phyloP scores from a whole-genome alignment of 1,284 basidiomycete genomes.

The Butyriboletus regius region DNA sequence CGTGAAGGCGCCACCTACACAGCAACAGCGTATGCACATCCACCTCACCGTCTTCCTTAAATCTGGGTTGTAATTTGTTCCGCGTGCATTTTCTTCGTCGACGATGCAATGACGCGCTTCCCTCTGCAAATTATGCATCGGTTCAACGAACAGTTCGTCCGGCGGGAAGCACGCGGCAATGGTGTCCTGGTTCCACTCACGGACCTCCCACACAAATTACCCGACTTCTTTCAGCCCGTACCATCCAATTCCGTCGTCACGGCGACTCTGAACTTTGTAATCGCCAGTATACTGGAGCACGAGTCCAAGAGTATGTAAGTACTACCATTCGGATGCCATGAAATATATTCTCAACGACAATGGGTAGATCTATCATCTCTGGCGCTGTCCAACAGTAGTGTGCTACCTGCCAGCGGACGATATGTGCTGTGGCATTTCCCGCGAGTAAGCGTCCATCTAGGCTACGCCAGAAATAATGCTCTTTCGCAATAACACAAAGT shows the following conservation, averaged over 20 bases:
- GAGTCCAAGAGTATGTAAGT: conserved; percentile 22
- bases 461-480: conserved; percentile 23
- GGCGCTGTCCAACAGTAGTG: conserved; percentile 13
- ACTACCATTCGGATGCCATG: background rate
- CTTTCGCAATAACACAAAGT: conserved; percentile 28
- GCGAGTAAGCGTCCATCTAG: conserved; percentile 21
- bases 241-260: conserved; percentile 24
- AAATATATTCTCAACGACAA: background rate
- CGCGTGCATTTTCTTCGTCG: conserved; percentile 21
- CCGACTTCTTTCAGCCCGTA: conserved; percentile 11
- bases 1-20: conserved; percentile 11
- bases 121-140: conserved; percentile 13
- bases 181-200: conserved; percentile 21
- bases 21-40: conserved; percentile 15
- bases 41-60: conserved; percentile 14
- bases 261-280: conserved; percentile 22
- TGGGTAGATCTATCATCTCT: background rate
- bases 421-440: conserved; percentile 26
- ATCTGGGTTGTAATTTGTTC: conserved; percentile 23
- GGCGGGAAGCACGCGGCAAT: conserved; percentile 13
- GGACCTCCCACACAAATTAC: conserved; percentile 12
- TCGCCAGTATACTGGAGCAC: conserved; percentile 20
- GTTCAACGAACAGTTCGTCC: conserved; percentile 24
- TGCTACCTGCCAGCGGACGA: conserved; percentile 20
- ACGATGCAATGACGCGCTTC: conserved; percentile 15